Evolutionary conservation across 176 grass and related monocot species (phyloP).

Genomic region (Elymus sibiricus): DNA sequence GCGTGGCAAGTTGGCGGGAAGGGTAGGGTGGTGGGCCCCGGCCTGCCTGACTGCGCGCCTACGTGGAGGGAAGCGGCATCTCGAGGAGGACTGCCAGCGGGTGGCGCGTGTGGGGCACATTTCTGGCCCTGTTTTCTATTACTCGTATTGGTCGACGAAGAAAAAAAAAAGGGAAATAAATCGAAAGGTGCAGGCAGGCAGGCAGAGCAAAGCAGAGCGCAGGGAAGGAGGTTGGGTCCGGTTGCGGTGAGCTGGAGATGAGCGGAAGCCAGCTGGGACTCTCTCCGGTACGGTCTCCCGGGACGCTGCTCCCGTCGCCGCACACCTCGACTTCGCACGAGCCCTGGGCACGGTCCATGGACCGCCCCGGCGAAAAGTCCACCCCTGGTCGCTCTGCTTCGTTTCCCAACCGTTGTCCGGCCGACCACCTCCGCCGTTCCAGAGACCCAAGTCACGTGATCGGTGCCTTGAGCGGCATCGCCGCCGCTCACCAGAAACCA

Average conservation of each 20-base stretch:
- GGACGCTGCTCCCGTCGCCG: conserved; percentile 55
- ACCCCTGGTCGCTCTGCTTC: not conserved
- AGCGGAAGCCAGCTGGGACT: conserved; percentile 42
- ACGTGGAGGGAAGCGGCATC: conserved; percentile 55
- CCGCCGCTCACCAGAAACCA: no score
- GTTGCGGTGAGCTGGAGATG: conserved; percentile 29
- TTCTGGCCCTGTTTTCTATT: not conserved
- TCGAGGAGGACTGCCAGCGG: conserved; percentile 28
- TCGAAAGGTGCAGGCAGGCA: not conserved
- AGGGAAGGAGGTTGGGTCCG: not conserved
- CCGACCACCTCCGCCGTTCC: not conserved
- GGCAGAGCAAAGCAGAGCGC: not conserved
- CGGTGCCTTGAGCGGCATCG: no score
- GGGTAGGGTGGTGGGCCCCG: not conserved
- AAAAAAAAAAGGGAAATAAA: not conserved
- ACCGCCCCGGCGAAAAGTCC: not conserved
- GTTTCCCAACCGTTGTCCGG: not conserved
- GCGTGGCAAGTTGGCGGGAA: not conserved
- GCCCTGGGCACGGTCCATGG: not conserved
- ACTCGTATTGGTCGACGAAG: not conserved
- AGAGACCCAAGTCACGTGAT: not conserved
- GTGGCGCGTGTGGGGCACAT: not conserved
- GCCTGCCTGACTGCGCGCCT: not conserved
- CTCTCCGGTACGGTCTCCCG: conserved; percentile 23
- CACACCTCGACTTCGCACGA: not conserved